Evolutionary conservation across 2,329 filamentous ascomycete genomes (phyloP), one percentile per base, ranked within the genome.

Genomic region (Pseudogymnoascus sp.): DNA sequence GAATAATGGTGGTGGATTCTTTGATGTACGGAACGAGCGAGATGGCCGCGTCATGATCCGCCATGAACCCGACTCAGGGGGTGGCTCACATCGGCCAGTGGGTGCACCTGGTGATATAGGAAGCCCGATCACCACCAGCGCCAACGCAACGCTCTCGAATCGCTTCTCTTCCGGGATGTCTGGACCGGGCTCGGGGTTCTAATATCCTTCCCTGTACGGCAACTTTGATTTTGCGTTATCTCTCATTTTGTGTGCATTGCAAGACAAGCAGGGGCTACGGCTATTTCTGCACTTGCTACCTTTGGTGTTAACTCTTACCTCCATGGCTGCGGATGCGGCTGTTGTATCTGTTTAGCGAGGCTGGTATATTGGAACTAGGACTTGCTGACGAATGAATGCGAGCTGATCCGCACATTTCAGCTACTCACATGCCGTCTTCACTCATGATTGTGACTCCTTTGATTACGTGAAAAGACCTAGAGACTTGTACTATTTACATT

Each of bases 1-100:
- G 1, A 85, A 88, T 65, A 98, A 98, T 71, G 95, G 95, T 54
- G 93, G 93, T 51, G 95, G 95, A n/a, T 88, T 84, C 25, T 96
- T 99, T 72, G 86, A 90, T n/a, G 68, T 73, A 48, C 71, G 73
- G 16, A 62, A 66, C 61, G 69, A 72, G 63, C 67, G 62, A 4
- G 68, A 70, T 62, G 68, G 68, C 13, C 68, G 66, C 11, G 63
- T 41, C 21, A 69, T 67, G 13, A 81, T 88, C 62, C 79, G 83
- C 14, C 86, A 83, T 76, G 80, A 88, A 64, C 79, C 83, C 13
- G 82, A 84, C 69, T 77, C 74, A 21, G 78, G 76, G 63, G 78
- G 74, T 8, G 62, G 67, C 10, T 57, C 51, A 2, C 66, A 69
- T 61, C 67, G 80, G 67, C 76, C 77, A 5, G 76, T 85, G 1